A percentile compares a stretch with the other conserved stretches of the same genome.
Evolutionary conservation across 2,329 filamentous ascomycete genomes (phyloP).

Genomic region (Microdochium bolleyi): DNA sequence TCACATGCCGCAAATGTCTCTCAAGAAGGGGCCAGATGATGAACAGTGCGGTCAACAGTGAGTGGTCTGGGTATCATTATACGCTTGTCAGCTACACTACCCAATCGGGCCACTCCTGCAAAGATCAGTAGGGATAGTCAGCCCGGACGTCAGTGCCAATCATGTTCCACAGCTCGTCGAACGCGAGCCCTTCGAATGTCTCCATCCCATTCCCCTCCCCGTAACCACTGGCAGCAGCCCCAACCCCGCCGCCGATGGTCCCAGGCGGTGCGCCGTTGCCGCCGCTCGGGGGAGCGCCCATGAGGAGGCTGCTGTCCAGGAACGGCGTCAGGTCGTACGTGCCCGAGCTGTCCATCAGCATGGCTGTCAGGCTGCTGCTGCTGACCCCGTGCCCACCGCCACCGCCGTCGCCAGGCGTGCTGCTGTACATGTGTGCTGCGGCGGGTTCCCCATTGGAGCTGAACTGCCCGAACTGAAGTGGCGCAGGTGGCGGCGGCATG

Average conservation of each 20-base stretch:
- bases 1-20: too few relatives aligned
- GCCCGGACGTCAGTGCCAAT: background rate
- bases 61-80: too few relatives aligned
- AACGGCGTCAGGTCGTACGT: background rate
- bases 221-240: background rate
- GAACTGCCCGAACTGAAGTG: too few relatives aligned
- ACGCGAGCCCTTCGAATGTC: background rate
- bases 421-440: too few relatives aligned
- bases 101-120: background rate
- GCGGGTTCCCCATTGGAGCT: too few relatives aligned
- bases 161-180: background rate
- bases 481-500: background rate
- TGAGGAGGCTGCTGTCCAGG: background rate
- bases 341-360: background rate
- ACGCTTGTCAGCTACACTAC: background rate
- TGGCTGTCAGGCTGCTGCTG: background rate
- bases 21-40: too few relatives aligned
- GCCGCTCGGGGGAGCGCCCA: too few relatives aligned
- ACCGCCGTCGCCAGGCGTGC: background rate
- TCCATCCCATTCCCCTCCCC: background rate
- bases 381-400: background rate
- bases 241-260: background rate
- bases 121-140: background rate
- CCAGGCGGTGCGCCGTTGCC: too few relatives aligned
- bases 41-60: too few relatives aligned